A percentile compares a stretch with the other conserved stretches of the same genome.
phyloP scores from a whole-genome alignment of 1,284 basidiomycete genomes.

The Cutaneotrichosporon arboriforme region DNA sequence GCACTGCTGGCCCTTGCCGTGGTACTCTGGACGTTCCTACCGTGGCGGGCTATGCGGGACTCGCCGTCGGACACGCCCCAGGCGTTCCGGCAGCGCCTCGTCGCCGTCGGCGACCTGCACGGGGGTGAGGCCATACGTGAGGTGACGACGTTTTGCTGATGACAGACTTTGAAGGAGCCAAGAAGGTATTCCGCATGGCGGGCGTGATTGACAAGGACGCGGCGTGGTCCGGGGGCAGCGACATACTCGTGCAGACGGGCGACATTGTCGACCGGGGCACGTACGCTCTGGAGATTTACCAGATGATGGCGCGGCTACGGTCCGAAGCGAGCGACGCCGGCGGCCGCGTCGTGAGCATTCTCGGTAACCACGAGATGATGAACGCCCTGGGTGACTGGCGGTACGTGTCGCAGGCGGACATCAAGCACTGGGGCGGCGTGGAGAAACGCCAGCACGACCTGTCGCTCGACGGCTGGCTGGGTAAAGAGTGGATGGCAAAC shows the following conservation, averaged over 20 bases:
- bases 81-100: conserved; percentile 42
- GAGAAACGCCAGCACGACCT: conserved; percentile 62
- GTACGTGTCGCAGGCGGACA: conserved; percentile 75
- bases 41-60: neutral
- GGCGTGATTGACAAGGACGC: conserved; percentile 62
- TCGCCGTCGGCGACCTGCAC: conserved; percentile 76
- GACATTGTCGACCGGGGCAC: conserved; percentile 89
- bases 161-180: conserved; percentile 60
- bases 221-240: conserved; percentile 70
- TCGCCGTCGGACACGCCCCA: conserved; percentile 3
- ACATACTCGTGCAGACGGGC: conserved; percentile 84
- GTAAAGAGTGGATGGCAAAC: conserved; percentile 75
- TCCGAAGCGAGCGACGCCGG: conserved; percentile 63
- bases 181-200: conserved; percentile 69
- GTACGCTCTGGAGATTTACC: conserved; percentile 75
- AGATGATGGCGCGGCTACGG: conserved; percentile 75
- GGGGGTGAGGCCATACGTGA: conserved; percentile 50
- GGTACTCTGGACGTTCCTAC: neutral
- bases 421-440: conserved; percentile 70
- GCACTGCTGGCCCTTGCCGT: neutral
- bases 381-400: conserved; percentile 85
- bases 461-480: conserved; percentile 69
- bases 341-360: conserved; percentile 65
- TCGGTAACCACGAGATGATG: conserved; percentile 70
- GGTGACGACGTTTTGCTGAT: neutral